Evolutionary conservation across 2,329 filamentous ascomycete species (phyloP), one percentile per base, ranked within the genome.

Genomic region (Aspergillus fumigatiaffinis): DNA sequence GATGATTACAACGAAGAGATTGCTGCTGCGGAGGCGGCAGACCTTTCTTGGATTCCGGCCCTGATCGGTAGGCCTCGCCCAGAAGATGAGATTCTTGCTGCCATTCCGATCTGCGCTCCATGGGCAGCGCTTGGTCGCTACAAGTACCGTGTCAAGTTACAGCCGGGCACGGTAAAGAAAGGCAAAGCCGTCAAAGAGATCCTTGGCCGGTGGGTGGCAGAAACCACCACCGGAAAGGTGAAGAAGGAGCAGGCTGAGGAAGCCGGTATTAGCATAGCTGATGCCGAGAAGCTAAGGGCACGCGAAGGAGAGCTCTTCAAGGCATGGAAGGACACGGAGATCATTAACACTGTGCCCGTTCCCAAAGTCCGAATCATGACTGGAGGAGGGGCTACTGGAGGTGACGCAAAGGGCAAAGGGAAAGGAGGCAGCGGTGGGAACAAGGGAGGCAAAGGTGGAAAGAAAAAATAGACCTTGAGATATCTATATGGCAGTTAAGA

Each of bases 81-180:
- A 0, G 92, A 91, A 12, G 94, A 99, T 71, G 91, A 96, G 71
- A 87, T 79, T 14, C 64, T 80, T 7, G 81, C 83, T 48, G 84
- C 83, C 0, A 80, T 87, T 51, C 83, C 85, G 1, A 77, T 87
- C 6, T 86, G 84, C 54, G 85, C 85, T 9, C 85, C 85, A 1
- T 87, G 85, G 85, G 76, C 79, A n/a, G 81, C 85, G 0, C 72
- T 87, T 54, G 76, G 76, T 2, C 84, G 84, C 55, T 90, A 89
- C 76, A 97, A 97, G 76, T 97, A 97, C 80, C 95, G 95, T 75
- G 90, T 87, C 54, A 99, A 99, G 79, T 75, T 99, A 66, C 94
- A 97, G 75, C 94, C 94, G 0, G 94, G 94, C 0, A 77, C 86
- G 0, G 83, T 88, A 62, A 99, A 97, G 81, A 96, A 96, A 77